A percentile compares a stretch with the other conserved stretches of the same genome.
These are phyloP conservation scores for Zygoascus meyerae DNA, from an alignment of 1,139 yeast genomes.

Conservation along the genomic window DNA sequence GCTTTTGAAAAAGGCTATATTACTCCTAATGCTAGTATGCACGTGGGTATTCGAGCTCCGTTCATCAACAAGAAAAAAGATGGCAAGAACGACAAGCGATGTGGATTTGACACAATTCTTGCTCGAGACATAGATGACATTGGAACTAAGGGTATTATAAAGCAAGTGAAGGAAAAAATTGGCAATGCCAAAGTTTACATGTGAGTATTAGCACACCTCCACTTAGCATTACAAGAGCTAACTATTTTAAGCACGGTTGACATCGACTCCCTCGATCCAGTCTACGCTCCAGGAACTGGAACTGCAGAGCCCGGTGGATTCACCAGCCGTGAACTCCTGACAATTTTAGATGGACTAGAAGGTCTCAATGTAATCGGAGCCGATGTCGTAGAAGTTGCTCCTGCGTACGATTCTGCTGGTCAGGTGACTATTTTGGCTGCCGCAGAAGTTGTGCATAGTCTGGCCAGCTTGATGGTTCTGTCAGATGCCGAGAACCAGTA, in stretches of 20 bases:
- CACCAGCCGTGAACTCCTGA: constrained; percentile 64
- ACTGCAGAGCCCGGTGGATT: constrained; percentile 81
- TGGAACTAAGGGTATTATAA: constrained; percentile 43
- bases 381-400: constrained; percentile 74
- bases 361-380: constrained; percentile 64
- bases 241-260: constrained; percentile 45
- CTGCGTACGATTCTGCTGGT: constrained; percentile 56
- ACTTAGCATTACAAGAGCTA: too few species aligned
- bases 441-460: constrained; percentile 52
- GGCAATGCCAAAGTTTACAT: constrained; percentile 61
- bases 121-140: constrained; percentile 65
- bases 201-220: constrained; percentile 1
- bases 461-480: constrained; percentile 22
- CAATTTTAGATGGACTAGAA: constrained; percentile 54
- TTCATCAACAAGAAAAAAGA: constrained; percentile 34
- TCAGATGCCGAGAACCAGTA: background rate
- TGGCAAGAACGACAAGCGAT: constrained; percentile 55
- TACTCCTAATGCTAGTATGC: constrained; percentile 49
- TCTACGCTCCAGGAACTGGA: constrained; percentile 77
- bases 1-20: constrained; percentile 49
- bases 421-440: constrained; percentile 72
- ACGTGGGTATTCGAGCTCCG: constrained; percentile 67
- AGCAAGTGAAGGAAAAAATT: constrained; percentile 47
- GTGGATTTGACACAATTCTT: constrained; percentile 55
- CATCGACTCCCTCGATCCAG: constrained; percentile 76